Percentiles rank a stretch among this genome's conserved stretches.
These are phyloP conservation scores for Stephania yunnanensis DNA, from an alignment of 164 flowering plant genomes.

Conservation along the genomic window DNA sequence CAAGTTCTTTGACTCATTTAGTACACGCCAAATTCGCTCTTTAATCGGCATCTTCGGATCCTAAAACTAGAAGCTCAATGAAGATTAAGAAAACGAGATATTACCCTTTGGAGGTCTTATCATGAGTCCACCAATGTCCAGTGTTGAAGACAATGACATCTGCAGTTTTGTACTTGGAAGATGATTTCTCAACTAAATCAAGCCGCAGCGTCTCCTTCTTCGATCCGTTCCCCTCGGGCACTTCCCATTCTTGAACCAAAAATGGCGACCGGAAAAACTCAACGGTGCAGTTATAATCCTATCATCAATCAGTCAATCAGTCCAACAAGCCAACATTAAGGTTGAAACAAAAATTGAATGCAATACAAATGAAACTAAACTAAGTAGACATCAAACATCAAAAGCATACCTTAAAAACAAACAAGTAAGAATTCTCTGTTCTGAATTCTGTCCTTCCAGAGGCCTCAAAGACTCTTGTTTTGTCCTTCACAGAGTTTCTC, in stretches of 20 bases:
- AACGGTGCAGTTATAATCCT: constrained; percentile 79
- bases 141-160: constrained; percentile 87
- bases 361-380: not conserved
- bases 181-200: constrained; percentile 53
- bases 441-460: constrained; percentile 67
- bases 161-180: constrained; percentile 62
- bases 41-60: not conserved
- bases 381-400: not conserved
- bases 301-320: constrained; percentile 6
- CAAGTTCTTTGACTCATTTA: constrained; percentile 11
- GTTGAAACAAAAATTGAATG: not conserved
- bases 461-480: constrained; percentile 72
- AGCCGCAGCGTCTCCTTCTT: constrained; percentile 84
- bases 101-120: constrained; percentile 88
- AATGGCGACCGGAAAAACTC: constrained; percentile 93
- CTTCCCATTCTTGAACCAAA: constrained; percentile 83
- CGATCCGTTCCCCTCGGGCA: constrained; percentile 49
- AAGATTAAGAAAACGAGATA: not conserved
- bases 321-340: not conserved
- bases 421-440: constrained; percentile 67
- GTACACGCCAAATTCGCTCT: not conserved
- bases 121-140: constrained; percentile 99
- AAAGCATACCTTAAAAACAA: constrained; percentile 57
- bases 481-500: constrained; percentile 54
- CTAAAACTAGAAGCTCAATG: not conserved